A percentile compares a stretch with the other conserved stretches of the same genome.
Evolutionary conservation across 108 stramenopile species (phyloP).

Genomic region (Fragilaria crotonensis): DNA sequence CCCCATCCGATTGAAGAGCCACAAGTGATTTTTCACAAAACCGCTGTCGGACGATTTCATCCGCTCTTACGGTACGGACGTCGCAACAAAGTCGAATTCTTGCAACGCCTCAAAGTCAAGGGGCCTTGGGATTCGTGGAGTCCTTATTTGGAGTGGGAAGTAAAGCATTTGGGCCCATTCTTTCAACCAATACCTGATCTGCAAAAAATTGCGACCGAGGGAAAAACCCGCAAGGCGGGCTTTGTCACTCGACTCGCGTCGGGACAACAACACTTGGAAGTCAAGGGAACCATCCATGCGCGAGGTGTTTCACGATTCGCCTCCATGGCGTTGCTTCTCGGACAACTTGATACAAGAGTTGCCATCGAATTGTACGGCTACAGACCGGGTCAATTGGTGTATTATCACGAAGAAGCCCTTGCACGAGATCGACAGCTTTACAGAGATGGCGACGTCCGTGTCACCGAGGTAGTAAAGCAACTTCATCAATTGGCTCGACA

Average conservation of each 20-base stretch:
- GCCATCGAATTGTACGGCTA: background rate
- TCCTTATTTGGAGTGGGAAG: constrained; percentile 1
- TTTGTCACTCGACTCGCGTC: background rate
- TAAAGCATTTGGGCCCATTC: background rate
- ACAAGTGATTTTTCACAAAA: constrained; percentile 10
- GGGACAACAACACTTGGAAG: background rate
- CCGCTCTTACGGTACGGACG: constrained; percentile 4
- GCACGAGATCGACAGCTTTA: background rate
- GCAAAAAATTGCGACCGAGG: background rate
- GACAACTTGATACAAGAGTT: background rate
- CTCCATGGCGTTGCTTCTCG: background rate
- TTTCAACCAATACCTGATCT: background rate
- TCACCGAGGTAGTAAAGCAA: too few relatives aligned
- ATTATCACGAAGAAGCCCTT: background rate
- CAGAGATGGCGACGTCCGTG: too few relatives aligned
- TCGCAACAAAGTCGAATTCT: constrained; percentile 7
- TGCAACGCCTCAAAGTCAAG: constrained; percentile 1
- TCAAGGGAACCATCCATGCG: background rate
- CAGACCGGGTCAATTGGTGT: background rate
- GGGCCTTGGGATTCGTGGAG: constrained; percentile 10
- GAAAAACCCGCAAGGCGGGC: background rate
- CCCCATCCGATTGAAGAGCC: constrained; percentile 5
- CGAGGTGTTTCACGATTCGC: background rate
- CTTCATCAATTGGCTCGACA: too few relatives aligned
- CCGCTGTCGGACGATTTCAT: background rate